These are phyloP conservation scores for Globisporangium iwayamae DNA, from an alignment of 352 stramenopile species.

Conservation along the genomic window DNA sequence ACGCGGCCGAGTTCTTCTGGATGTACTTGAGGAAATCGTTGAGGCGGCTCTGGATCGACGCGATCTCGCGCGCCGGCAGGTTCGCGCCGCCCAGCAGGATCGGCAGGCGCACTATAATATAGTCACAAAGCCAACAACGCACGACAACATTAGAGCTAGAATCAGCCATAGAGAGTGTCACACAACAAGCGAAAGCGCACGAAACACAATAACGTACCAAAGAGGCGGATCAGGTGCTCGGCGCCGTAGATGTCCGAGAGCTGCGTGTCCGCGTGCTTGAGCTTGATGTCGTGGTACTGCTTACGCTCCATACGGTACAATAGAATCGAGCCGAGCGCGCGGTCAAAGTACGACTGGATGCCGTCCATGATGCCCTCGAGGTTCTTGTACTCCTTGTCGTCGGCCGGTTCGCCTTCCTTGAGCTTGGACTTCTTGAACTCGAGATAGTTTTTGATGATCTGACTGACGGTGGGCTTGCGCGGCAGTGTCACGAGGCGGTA, in stretches of 20 bases:
- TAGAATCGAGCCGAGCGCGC: slow-evolving; percentile 85
- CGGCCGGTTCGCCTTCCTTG: slow-evolving; percentile 38
- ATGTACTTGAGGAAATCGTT: slow-evolving; percentile 85
- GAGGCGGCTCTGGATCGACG: slow-evolving; percentile 66
- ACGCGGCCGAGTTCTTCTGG: slow-evolving; percentile 69
- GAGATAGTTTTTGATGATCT: slow-evolving; percentile 83
- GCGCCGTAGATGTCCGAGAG: slow-evolving; percentile 91
- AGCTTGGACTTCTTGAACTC: slow-evolving; percentile 73
- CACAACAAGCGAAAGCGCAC: not conserved
- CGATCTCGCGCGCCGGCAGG: slow-evolving; percentile 51
- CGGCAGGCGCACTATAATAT: slow-evolving; percentile 77
- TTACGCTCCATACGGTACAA: slow-evolving; percentile 89
- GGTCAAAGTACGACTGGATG: slow-evolving; percentile 88
- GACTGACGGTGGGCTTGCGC: slow-evolving; percentile 63
- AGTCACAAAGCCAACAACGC: not conserved
- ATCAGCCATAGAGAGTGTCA: not conserved
- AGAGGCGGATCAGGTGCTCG: slow-evolving; percentile 89
- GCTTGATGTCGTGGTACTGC: slow-evolving; percentile 84
- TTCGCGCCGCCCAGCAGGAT: slow-evolving; percentile 62
- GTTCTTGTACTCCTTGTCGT: slow-evolving; percentile 83
- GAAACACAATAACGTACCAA: slow-evolving; percentile 68
- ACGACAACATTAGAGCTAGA: slow-evolving; percentile 1
- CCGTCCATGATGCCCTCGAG: slow-evolving; percentile 80
- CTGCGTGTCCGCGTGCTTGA: slow-evolving; percentile 48
- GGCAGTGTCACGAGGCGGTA: slow-evolving; percentile 80